Base-by-base conservation (phyloP, 495 filamentous ascomycete species). In the Hypoxylon fragiforme region DNA sequence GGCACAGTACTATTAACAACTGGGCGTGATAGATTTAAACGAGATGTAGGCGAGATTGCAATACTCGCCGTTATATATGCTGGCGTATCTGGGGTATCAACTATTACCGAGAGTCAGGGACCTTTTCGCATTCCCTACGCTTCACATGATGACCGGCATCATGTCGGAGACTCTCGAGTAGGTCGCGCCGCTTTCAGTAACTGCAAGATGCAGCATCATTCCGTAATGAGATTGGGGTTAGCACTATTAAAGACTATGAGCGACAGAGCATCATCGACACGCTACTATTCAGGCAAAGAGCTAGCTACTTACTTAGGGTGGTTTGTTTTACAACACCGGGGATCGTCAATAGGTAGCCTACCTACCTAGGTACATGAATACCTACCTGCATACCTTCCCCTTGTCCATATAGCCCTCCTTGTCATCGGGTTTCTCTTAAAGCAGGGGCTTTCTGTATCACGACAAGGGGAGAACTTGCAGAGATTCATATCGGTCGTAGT, bases 371-470 rank as follows among this genome's bases (percentile, higher is more conserved):
- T n/a, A n/a, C n/a, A n/a, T n/a, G n/a, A n/a, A n/a, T n/a, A n/a
- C n/a, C n/a, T n/a, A 38, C 30, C 45, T 36, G 42, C 35, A n/a
- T 30, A 44, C 42, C 15, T 34, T 32, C 30, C 42, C 57, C 21
- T n/a, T 53, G 58, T 30, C 47, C 38, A 47, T 48, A 39, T 13
- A 20, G 12, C 30, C 41, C 21, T 46, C 50, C 57, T 31, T 60
- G 50, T 44, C 22, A 14, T 44, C 28, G 47, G 52, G 31, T 32
- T n/a, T n/a, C 48, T 32, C 49, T 57, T 57, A 57, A 39, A 44
- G 35, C 58, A 44, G 35, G 58, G 58, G 38, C 28, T 34, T n/a
- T 42, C 46, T 47, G 57, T 57, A 56, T 14, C 22, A 45, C 1
- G n/a, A 18, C 58, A 38, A 44, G 58, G 58, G 52, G 56, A 11